Base-by-base conservation (phyloP, 2,329 filamentous ascomycete species). In the Colletotrichum trifolii region DNA sequence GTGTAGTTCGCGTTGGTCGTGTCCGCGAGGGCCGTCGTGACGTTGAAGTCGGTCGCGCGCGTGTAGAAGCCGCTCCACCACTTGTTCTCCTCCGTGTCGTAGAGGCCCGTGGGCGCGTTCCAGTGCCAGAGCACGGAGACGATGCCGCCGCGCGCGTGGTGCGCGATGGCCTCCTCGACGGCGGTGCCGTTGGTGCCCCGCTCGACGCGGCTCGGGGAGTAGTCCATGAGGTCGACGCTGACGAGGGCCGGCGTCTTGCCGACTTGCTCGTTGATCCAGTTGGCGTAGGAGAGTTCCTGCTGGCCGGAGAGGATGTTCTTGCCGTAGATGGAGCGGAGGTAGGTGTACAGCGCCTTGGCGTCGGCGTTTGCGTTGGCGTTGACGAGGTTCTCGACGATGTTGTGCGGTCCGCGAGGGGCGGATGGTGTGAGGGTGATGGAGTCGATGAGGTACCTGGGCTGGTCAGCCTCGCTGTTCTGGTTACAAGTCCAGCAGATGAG, bases 61-160 rank as follows among this genome's bases (percentile, higher is more conserved):
- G 81, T 83, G 72, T 85, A 84, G 73, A 85, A 84, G 7, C 82
- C 82, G 8, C 73, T 73, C 72, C 76, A 84, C 82, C 82, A 84
- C n/a, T 74, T 77, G 47, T 82, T 73, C 52, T 77, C 76, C 2
- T 69, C 72, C 1, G 76, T 83, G 66, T 84, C 79, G 67, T 82
- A 82, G n/a, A 84, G 74, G 1, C 81, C 81, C 0, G 71, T 69
- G 12, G 81, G 81, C 0, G 80, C 78, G 43, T 81, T 81, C 82
- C 82, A 84, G 70, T 84, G 82, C 82, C 82, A 84, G 15, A 77
- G 73, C 38, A 82, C 77, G 0, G 81, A 79, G 33, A 84, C 72
- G 57, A 84, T 82, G 7, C 82, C 82, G 46, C 81, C 82, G 6
- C 74, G 73, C 38, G 74, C 70, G 50, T 77, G 74, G 67, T 81